Conservation (phyloP, 2,329 filamentous ascomycete species). For the Thielaviopsis musarum region DNA sequence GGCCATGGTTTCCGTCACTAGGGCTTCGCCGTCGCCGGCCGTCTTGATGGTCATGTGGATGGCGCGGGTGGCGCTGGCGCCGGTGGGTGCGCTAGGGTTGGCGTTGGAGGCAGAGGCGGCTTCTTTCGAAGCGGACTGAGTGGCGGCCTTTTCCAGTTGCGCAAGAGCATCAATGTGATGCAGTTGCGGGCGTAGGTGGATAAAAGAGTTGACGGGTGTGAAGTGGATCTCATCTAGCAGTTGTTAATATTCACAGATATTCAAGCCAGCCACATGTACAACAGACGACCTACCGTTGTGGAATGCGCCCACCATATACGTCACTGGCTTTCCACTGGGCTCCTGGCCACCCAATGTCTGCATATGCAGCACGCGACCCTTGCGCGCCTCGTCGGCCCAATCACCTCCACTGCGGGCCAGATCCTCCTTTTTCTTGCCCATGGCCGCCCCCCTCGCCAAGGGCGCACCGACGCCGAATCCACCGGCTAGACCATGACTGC, state of each 20-base stretch:
- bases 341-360: conserved; percentile 80
- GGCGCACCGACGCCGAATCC: conserved; percentile 50
- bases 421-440: conserved; percentile 20
- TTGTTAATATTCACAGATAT: conserved; percentile 13
- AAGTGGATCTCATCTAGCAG: conserved; percentile 63
- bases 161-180: conserved; percentile 78
- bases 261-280: background rate
- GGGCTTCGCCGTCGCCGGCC: conserved; percentile 47
- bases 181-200: conserved; percentile 80
- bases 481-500: conserved; percentile 53
- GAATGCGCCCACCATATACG: conserved; percentile 91
- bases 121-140: conserved; percentile 21
- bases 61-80: conserved; percentile 43
- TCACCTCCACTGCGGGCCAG: conserved; percentile 29
- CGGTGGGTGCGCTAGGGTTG: conserved; percentile 19
- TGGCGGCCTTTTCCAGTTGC: conserved; percentile 44
- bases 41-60: conserved; percentile 81
- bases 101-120: conserved; percentile 18
- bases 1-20: conserved; percentile 54
- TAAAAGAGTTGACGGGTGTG: conserved; percentile 64
- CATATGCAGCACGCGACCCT: conserved; percentile 55
- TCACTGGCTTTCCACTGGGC: conserved; percentile 48
- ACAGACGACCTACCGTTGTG: conserved; percentile 44
- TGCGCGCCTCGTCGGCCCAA: conserved; percentile 51
- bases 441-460: conserved; percentile 18